Evolutionary conservation across 2,329 filamentous ascomycete species (phyloP).

Genomic region (Aureobasidium sp.): DNA sequence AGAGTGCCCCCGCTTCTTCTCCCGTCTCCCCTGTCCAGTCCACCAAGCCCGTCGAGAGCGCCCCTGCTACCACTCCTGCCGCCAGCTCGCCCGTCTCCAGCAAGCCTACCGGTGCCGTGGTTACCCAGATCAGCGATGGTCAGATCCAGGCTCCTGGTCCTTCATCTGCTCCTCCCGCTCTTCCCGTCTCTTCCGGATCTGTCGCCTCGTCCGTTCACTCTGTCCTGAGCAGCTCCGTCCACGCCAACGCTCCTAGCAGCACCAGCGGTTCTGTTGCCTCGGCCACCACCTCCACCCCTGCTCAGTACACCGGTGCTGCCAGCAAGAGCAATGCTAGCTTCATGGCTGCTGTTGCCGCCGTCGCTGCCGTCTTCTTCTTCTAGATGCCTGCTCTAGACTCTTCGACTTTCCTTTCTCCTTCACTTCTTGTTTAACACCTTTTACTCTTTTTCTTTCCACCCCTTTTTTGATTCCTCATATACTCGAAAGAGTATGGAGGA

Average conservation of each 20-base stretch:
- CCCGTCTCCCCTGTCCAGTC: too few relatives aligned
- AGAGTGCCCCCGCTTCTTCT: not conserved
- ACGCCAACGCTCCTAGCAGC: not conserved
- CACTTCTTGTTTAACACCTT: too few relatives aligned
- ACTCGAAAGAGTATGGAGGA: not conserved
- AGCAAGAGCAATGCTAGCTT: conserved; percentile 29
- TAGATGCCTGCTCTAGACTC: not conserved
- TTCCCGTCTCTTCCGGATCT: not conserved
- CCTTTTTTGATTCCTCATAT: not conserved
- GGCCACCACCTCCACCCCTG: conserved; percentile 12
- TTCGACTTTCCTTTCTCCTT: not conserved
- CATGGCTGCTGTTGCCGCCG: conserved; percentile 28
- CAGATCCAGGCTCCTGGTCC: conserved; percentile 8
- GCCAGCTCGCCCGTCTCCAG: not conserved
- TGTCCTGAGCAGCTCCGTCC: not conserved
- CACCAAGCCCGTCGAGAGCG: not conserved
- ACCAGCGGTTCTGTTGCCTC: not conserved
- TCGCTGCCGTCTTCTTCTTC: conserved; percentile 29
- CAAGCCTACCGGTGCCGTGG: not conserved
- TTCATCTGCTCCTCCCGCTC: not conserved
- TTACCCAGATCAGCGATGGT: conserved; percentile 11
- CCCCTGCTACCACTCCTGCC: not conserved
- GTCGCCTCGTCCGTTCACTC: not conserved
- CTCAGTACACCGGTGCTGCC: conserved; percentile 28
- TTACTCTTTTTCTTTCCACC: too few relatives aligned